A percentile compares a stretch with the other conserved stretches of the same genome.
These are phyloP conservation scores for Sordariomycetes sp. DNA, from an alignment of 2,329 filamentous ascomycete species.

Conservation along the genomic window DNA sequence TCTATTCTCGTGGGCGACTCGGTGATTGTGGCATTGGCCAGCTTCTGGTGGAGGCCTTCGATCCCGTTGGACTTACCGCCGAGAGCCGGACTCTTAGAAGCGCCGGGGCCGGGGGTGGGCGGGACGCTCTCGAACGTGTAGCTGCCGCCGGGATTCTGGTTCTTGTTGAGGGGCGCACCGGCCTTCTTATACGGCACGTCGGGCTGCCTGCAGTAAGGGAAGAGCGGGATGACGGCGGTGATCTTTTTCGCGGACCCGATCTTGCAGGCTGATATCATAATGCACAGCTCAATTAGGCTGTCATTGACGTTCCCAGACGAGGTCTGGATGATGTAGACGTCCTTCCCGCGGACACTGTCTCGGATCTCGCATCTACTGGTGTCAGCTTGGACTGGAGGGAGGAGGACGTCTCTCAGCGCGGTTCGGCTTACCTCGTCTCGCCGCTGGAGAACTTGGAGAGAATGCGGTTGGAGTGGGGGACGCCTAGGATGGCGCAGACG, in stretches of 20 bases:
- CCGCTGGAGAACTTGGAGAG: slow-evolving; percentile 90
- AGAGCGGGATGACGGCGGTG: slow-evolving; percentile 87
- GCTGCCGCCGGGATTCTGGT: slow-evolving; percentile 44
- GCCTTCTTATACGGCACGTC: slow-evolving; percentile 96
- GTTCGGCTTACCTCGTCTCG: slow-evolving; percentile 48
- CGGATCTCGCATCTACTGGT: slow-evolving; percentile 71
- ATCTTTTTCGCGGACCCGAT: slow-evolving; percentile 84
- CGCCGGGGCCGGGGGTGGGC: slow-evolving; percentile 62
- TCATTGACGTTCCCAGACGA: slow-evolving; percentile 91
- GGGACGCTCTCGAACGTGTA: slow-evolving; percentile 92
- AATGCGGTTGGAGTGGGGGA: slow-evolving; percentile 74
- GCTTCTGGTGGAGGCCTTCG: slow-evolving; percentile 58
- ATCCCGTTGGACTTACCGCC: slow-evolving; percentile 43
- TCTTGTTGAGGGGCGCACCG: slow-evolving; percentile 72
- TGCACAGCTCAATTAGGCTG: slow-evolving; percentile 90
- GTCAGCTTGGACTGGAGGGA: neutral
- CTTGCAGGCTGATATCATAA: slow-evolving; percentile 98
- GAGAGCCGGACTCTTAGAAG: slow-evolving; percentile 54
- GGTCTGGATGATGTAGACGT: slow-evolving; percentile 97
- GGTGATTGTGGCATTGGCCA: slow-evolving; percentile 57
- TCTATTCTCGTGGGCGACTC: slow-evolving; percentile 35
- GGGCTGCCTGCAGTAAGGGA: slow-evolving; percentile 93
- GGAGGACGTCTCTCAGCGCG: too few relatives aligned
- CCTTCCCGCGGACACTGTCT: slow-evolving; percentile 93
- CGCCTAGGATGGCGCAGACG: slow-evolving; percentile 80